Evolutionary conservation across 2,329 filamentous ascomycete genomes (phyloP).

Genomic region (Fusarium equiseti): DNA sequence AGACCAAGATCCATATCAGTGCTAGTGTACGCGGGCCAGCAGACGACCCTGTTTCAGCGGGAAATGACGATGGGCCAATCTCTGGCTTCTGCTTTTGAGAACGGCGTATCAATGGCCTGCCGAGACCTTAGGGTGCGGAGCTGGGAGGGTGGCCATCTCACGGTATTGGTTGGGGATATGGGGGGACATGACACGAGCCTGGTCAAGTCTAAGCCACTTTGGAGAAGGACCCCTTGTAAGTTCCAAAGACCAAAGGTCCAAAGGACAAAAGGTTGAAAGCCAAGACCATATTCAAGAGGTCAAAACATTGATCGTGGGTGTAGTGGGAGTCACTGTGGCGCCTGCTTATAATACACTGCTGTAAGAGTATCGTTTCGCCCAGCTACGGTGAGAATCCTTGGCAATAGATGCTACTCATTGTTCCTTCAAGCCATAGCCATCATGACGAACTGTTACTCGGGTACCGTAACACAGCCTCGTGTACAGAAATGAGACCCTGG

Average conservation of each 20-base stretch:
- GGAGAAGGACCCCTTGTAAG: constrained; percentile 13
- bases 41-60: constrained; percentile 49
- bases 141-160: constrained; percentile 17
- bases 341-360: constrained; percentile 13
- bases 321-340: constrained; percentile 19
- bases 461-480: constrained; percentile 12
- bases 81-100: constrained; percentile 33
- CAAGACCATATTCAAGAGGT: constrained; percentile 18
- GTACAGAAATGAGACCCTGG: constrained; percentile 16
- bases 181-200: constrained; percentile 41
- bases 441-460: background rate
- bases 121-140: constrained; percentile 41
- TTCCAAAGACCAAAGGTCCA: constrained; percentile 7
- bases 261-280: background rate
- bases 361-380: constrained; percentile 12
- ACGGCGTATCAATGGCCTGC: constrained; percentile 35
- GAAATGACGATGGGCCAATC: constrained; percentile 49
- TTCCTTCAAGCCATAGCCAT: background rate
- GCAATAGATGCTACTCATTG: background rate
- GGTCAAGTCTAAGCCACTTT: constrained; percentile 38
- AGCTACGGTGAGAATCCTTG: constrained; percentile 21
- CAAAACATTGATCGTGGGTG: constrained; percentile 23
- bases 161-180: constrained; percentile 32
- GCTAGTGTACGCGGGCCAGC: constrained; percentile 37
- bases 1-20: constrained; percentile 27